Evolutionary conservation across 2,329 filamentous ascomycete species (phyloP), one percentile per base, ranked within the genome.

Genomic region (Podosphaera xanthii): DNA sequence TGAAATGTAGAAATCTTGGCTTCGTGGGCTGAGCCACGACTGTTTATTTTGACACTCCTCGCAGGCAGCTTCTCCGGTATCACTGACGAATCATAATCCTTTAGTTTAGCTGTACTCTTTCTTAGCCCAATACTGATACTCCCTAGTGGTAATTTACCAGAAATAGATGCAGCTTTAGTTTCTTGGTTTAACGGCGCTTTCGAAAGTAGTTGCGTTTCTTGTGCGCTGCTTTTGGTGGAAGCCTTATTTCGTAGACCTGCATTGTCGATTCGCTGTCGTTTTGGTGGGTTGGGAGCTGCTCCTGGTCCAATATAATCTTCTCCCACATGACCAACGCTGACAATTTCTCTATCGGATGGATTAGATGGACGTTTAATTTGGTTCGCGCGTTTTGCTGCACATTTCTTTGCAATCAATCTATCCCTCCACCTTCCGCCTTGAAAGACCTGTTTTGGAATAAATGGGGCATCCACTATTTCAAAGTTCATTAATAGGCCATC

Each of bases 401-500:
- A 76, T 70, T 86, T 86, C 71, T 89, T 86, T 42, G 89, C 89
- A 59, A 82, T 84, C 61, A 91, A 77, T 62, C 92, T 80, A 69
- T 95, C 90, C 68, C 86, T 85, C 92, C 92, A 98, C 66, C 81
- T 80, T n/a, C 92, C 92, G 65, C 92, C 92, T 69, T 86, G 92
- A 71, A 94, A 87, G 59, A 74, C 77, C 2, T 75, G 72, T 64
- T 77, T 81, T 59, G 78, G 73, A 61, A 82, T 77, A 59, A 87
- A 70, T 10, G 84, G 78, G 22, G 75, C 78, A 61, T 87, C 82
- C 35, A 80, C 78, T 60, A 95, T 75, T 66, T 88, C 83, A 70
- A 97, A 96, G 67, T 97, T 97, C 69, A 97, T 76, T 60, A 96
- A 79, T 81, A 98, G 86, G 65, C 89, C 89, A 82, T 94, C 87